Conservation (phyloP, 106 monocot species). For the Dendrobium officinale region DNA sequence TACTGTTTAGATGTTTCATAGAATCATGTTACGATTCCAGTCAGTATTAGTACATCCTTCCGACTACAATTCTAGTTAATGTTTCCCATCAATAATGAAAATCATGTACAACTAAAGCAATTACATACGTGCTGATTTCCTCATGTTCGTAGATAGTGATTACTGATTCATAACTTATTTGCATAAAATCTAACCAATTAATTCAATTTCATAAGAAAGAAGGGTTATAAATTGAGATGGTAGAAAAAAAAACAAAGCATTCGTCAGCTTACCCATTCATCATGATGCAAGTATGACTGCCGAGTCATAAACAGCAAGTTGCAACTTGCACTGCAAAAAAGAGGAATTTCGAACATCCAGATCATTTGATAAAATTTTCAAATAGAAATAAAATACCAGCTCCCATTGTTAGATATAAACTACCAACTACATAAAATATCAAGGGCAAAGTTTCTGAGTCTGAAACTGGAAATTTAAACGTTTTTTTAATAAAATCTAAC, state of each 20-base stretch:
- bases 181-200: not conserved
- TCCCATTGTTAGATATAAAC: no score
- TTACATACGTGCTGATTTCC: not conserved
- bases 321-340: not conserved
- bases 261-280: not conserved
- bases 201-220: not conserved
- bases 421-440: no score
- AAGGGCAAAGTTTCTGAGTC: no score
- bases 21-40: no score
- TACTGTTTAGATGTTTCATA: no score
- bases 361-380: not conserved
- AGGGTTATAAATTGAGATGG: not conserved
- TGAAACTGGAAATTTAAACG: no score
- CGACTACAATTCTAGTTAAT: not conserved
- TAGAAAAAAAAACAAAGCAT: not conserved
- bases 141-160: not conserved
- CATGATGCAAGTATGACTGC: not conserved
- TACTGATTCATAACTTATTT: not conserved
- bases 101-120: not conserved
- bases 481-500: no score
- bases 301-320: not conserved
- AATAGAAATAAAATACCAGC: no score
- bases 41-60: not conserved
- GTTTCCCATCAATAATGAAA: not conserved
- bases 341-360: not conserved